phyloP scores from a whole-genome alignment of 768 basidiomycete species.

The Rhodocollybia butyracea region DNA sequence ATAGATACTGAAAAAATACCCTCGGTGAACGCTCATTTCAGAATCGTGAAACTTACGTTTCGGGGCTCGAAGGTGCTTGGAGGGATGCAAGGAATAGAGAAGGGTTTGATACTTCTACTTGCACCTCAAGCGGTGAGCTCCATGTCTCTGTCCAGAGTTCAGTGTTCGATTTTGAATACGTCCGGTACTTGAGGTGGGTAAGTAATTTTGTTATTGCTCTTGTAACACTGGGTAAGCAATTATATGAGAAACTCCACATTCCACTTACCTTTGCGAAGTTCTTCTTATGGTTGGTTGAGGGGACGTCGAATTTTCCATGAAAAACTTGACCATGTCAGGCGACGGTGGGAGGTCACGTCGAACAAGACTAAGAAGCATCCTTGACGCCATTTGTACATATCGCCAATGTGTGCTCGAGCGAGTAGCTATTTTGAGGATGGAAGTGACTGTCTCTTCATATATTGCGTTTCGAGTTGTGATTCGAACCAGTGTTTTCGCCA shows the following conservation, averaged over 20 bases:
- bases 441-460: constrained; percentile 49
- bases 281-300: constrained; percentile 67
- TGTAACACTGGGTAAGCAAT: constrained; percentile 1
- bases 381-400: constrained; percentile 70
- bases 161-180: constrained; percentile 57
- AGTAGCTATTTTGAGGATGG: constrained; percentile 57
- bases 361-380: constrained; percentile 58
- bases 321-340: constrained; percentile 55
- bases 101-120: constrained; percentile 45
- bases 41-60: constrained; percentile 18
- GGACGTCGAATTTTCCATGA: constrained; percentile 63
- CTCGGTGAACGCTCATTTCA: neutral
- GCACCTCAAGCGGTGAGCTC: constrained; percentile 55
- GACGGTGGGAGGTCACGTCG: constrained; percentile 57
- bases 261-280: constrained; percentile 58
- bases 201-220: constrained; percentile 69
- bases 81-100: constrained; percentile 47
- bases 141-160: constrained; percentile 76
- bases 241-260: neutral
- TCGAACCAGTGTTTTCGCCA: constrained; percentile 39
- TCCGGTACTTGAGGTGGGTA: constrained; percentile 72
- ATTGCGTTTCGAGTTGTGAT: constrained; percentile 40
- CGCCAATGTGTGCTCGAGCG: constrained; percentile 77
- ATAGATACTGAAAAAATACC: constrained; percentile 30
- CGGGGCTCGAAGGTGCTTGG: constrained; percentile 35